Evolutionary conservation across 2,329 filamentous ascomycete species (phyloP), one percentile per base, ranked within the genome.

Genomic region (Colletotrichum tropicicola): DNA sequence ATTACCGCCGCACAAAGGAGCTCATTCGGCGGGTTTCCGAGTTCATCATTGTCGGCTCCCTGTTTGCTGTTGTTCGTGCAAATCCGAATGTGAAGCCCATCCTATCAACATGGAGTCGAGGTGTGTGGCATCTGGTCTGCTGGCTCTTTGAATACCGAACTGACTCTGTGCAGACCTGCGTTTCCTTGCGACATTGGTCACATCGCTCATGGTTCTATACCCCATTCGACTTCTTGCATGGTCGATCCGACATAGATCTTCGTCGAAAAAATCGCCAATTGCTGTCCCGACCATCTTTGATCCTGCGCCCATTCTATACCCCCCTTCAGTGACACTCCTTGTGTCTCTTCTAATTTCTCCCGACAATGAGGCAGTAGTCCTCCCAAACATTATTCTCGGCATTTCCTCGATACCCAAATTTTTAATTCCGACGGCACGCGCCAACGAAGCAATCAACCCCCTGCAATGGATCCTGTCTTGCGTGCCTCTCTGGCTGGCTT

Each of bases 221-320:
- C 90, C 90, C 3, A 58, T 91, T 39, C 82, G 89, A 60, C 77
- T 91, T n/a, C 72, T 83, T 6, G 68, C 78, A 17, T 86, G 86
- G 82, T 78, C 80, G 2, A 81, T 83, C 60, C 74, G 73, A 19
- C 76, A 78, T 23, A 74, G 77, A 17, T 74, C 68, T 5, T 76
- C 82, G 3, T 76, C 76, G n/a, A 76, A 68, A 27, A 70, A 68
- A 62, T 69, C 82, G 28, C 79, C 82, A 1, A 71, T 90, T 35
- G 74, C 74, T 28, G 81, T 97, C 37, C 93, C 94, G 1, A 80
- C 88, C 4, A 85, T 87, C n/a, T 97, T 98, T 77, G 95, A 98
- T 73, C 94, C 94, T 3, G 95, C 95, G 6, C 93, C 94, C 10
- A 83, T 97, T n/a, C 78, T 98, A 61, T 98, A 98, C 74, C 95